Base-by-base conservation (phyloP, 208 protist species). In the Acanthamoeba royreba region DNA sequence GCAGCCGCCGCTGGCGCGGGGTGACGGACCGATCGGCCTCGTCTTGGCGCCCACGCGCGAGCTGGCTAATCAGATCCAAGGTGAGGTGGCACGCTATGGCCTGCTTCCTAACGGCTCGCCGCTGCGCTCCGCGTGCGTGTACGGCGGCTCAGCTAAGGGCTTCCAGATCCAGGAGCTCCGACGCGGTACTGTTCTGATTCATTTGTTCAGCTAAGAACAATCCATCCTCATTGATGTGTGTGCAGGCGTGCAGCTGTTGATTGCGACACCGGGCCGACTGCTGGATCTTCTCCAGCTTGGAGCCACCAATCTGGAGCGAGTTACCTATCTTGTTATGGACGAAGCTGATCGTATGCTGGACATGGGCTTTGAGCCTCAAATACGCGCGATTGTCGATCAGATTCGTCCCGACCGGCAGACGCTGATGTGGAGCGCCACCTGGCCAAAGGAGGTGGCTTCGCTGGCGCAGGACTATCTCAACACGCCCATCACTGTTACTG, bases 321-420 rank as follows among this genome's bases (percentile, higher is more conserved):
- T 97, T 22, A 97, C 96, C 17, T 98, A 98, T 92, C 94, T 99
- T 3, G 97, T 98, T 1, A 77, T 99, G 7, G 98, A 99, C 94
- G 98, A 99, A 87, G 98, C 98, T 33, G 98, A 99, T 95, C 95
- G 97, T 79, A 98, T 98, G 98, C 96, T 99, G 11, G 98, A 99
- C 93, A 99, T 99, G 97, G 98, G 98, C 43, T 98, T 99, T 77
- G 97, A 98, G 90, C 95, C 93, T 38, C 97, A 98, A 89, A 93
- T 98, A 17, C 94, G 96, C 33, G 69, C 93, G 25, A 97, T 98
- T 19, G 83, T 95, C 22, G 91, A 95, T n/a, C 79, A 97, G 92
- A 97, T 97, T 45, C 94, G 97, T 33, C 95, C 94, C 31, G 96
- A 98, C 72, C 79, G 97, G 22, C 98, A 98, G 94, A 98, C 97